These are phyloP conservation scores for Verbascum thapsus DNA, from an alignment of 257 asterid species.

Conservation along the genomic window DNA sequence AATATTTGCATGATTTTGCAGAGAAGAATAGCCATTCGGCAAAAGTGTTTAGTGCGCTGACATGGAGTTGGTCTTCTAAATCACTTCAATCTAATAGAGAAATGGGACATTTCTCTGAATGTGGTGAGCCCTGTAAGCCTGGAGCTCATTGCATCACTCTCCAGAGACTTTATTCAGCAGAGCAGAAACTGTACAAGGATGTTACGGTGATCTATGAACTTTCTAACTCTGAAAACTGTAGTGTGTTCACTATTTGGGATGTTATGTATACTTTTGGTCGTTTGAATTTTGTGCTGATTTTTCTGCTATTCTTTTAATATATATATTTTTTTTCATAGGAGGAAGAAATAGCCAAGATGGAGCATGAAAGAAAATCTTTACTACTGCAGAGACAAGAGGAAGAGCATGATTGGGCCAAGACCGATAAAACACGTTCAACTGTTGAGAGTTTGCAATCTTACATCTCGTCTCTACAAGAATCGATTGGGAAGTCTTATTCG, in stretches of 20 bases:
- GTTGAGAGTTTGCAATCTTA: constrained; percentile 61
- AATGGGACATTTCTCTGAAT: constrained; percentile 36
- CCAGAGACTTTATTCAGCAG: constrained; percentile 65
- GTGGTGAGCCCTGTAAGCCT: constrained; percentile 73
- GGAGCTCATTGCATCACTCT: constrained; percentile 82
- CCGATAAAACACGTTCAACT: constrained; percentile 58
- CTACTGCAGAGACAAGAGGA: constrained; percentile 67
- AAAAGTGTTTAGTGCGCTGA: constrained; percentile 67
- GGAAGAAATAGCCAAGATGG: constrained; percentile 66
- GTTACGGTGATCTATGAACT: no score
- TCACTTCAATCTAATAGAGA: constrained; percentile 55
- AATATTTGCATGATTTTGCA: constrained; percentile 29
- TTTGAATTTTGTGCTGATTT: background rate
- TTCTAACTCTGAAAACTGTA: no score
- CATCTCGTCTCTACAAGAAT: constrained; percentile 60
- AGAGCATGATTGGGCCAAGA: constrained; percentile 62
- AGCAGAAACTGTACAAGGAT: constrained; percentile 73
- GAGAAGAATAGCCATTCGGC: constrained; percentile 73
- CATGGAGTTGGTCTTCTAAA: constrained; percentile 77
- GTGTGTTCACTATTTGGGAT: no score
- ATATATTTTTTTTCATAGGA: constrained; percentile 49
- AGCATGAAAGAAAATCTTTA: constrained; percentile 52
- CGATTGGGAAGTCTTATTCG: constrained; percentile 53
- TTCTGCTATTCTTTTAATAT: background rate
- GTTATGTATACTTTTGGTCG: background rate